Conservation (phyloP, 768 basidiomycete species). For the Suillus paluster region DNA sequence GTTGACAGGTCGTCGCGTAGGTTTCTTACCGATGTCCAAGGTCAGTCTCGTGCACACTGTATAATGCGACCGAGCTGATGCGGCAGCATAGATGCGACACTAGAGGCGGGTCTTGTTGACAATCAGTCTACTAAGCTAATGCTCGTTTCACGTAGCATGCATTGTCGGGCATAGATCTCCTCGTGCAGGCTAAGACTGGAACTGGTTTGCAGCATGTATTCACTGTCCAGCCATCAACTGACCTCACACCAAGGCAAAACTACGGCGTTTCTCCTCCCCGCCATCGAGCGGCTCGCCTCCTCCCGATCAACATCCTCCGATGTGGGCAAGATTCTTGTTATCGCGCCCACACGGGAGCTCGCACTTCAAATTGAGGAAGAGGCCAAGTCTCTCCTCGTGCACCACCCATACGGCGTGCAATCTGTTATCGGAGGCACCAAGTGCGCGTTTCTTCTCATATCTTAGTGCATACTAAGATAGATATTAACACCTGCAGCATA, state of each 20-base stretch:
- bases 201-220: constrained; percentile 48
- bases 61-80: not conserved
- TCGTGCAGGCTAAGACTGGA: constrained; percentile 61
- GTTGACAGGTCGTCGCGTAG: constrained; percentile 24
- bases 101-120: constrained; percentile 33
- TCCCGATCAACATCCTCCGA: constrained; percentile 39
- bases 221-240: not conserved
- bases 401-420: constrained; percentile 48
- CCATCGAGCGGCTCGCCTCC: constrained; percentile 62
- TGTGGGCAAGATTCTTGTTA: constrained; percentile 49
- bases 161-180: constrained; percentile 47
- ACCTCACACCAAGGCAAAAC: constrained; percentile 55
- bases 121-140: constrained; percentile 2
- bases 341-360: constrained; percentile 77
- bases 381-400: constrained; percentile 50
- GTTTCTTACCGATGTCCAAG: constrained; percentile 53
- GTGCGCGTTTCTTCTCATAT: constrained; percentile 24
- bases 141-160: constrained; percentile 33
- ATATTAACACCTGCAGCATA: constrained; percentile 21
- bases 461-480: constrained; percentile 12
- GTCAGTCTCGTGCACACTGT: constrained; percentile 22
- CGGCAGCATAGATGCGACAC: constrained; percentile 40
- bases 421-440: constrained; percentile 63
- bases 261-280: constrained; percentile 76
- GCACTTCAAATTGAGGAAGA: constrained; percentile 70